phyloP scores from a whole-genome alignment of 2,329 filamentous ascomycete genomes.

The Mycogone perniciosa region DNA sequence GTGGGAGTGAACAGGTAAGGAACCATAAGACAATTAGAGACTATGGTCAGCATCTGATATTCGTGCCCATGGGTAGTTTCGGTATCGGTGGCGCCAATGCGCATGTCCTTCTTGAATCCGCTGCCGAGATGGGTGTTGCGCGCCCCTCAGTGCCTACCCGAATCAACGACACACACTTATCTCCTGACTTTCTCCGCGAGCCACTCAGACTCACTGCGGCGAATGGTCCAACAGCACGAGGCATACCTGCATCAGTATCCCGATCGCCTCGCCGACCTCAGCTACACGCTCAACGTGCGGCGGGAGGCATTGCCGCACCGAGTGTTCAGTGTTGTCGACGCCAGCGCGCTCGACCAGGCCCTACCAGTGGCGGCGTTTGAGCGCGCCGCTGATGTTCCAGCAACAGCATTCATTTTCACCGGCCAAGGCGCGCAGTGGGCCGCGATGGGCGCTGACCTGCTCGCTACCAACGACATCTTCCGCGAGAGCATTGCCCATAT shows the following conservation, averaged over 20 bases:
- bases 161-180: not conserved
- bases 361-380: not conserved
- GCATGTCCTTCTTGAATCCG: conserved; percentile 20
- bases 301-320: not conserved
- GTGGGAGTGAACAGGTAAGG: conserved; percentile 27
- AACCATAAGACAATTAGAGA: not conserved
- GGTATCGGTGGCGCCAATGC: conserved; percentile 35
- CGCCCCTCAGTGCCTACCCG: not conserved
- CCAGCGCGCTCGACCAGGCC: not conserved
- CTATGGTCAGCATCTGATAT: not conserved
- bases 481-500: conserved; percentile 1
- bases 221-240: not conserved
- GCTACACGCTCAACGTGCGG: not conserved
- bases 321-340: not conserved
- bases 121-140: conserved; percentile 3
- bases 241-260: no score
- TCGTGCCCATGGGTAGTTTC: conserved; percentile 18
- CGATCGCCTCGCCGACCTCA: no score
- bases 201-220: not conserved
- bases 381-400: not conserved
- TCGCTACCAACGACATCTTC: conserved; percentile 8
- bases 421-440: conserved; percentile 33
- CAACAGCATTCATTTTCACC: conserved; percentile 24
- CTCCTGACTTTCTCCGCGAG: not conserved
- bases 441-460: conserved; percentile 22